phyloP scores from a whole-genome alignment of 306 rosid species.

The Pyrus pyrifolia region DNA sequence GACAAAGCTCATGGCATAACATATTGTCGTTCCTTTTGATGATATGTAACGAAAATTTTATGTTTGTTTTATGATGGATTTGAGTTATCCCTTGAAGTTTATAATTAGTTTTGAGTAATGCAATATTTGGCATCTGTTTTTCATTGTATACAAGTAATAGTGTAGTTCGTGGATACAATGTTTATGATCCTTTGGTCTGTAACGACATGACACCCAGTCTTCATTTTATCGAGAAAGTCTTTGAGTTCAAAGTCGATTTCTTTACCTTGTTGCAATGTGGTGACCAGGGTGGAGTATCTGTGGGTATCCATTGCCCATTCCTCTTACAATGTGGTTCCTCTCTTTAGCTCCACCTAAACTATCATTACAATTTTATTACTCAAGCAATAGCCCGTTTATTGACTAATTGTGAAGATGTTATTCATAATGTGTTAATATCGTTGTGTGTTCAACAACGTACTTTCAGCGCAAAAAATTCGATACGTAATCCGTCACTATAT shows the following conservation, averaged over 20 bases:
- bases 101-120: background rate
- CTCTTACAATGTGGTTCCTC: background rate
- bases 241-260: too few relatives aligned
- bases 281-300: too few relatives aligned
- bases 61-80: background rate
- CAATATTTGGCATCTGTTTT: background rate
- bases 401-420: too few relatives aligned
- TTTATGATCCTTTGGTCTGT: too few relatives aligned
- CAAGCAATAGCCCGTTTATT: background rate
- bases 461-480: background rate
- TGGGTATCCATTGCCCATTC: background rate
- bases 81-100: background rate
- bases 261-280: too few relatives aligned
- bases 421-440: too few relatives aligned
- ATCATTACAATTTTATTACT: background rate
- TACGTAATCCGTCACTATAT: background rate
- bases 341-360: background rate
- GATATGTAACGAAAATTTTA: background rate
- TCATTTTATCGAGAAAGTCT: background rate
- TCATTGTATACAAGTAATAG: background rate
- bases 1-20: background rate
- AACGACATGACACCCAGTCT: too few relatives aligned
- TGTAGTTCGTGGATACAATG: too few relatives aligned
- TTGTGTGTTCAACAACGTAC: too few relatives aligned
- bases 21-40: background rate